Evolutionary conservation across 345 rosid genomes (phyloP).

Genomic region (Gynandropsis gynandra): DNA sequence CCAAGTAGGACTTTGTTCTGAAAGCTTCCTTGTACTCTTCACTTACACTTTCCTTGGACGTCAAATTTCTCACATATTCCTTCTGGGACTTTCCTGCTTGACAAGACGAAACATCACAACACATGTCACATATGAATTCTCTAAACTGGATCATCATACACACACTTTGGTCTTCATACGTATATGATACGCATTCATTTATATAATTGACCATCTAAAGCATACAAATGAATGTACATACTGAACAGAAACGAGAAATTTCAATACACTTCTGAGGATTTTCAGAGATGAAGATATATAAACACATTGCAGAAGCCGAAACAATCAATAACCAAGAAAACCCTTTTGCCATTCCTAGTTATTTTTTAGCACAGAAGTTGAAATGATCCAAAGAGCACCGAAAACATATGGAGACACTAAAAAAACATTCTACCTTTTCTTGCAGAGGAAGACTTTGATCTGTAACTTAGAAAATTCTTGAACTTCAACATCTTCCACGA

Average conservation of each 20-base stretch:
- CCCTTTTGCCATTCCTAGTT: not conserved
- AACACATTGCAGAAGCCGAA: not conserved
- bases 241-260: not conserved
- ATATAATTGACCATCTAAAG: not conserved
- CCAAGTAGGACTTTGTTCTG: slow-evolving; percentile 68
- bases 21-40: slow-evolving; percentile 85
- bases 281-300: not conserved
- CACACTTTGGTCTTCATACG: no score
- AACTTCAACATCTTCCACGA: slow-evolving; percentile 25
- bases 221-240: not conserved
- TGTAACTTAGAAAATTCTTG: slow-evolving; percentile 24
- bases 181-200: not conserved
- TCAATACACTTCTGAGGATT: not conserved
- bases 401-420: not conserved
- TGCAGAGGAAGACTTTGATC: slow-evolving; percentile 26
- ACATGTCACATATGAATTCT: not conserved
- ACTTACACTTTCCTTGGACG: slow-evolving; percentile 42
- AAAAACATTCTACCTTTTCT: slow-evolving; percentile 28
- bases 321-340: not conserved
- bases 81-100: slow-evolving; percentile 34
- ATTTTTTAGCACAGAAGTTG: not conserved
- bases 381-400: not conserved
- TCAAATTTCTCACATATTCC: slow-evolving; percentile 29
- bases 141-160: not conserved
- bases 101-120: slow-evolving; percentile 16